Conservation (phyloP, 331 rosid species). For the Arachis monticola region DNA sequence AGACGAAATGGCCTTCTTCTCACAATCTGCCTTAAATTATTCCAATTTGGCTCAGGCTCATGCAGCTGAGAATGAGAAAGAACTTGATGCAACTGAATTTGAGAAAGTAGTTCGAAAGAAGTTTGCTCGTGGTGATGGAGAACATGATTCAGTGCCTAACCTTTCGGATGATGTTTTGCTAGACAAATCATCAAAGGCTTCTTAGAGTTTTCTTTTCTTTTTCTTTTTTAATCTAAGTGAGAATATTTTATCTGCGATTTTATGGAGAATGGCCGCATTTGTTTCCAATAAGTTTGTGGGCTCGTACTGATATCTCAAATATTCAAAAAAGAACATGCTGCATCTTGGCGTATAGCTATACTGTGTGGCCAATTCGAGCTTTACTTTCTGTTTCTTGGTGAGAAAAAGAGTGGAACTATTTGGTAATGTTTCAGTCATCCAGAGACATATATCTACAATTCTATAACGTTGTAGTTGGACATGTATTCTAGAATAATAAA, state of each 20-base stretch:
- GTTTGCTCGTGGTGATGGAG: slow-evolving; percentile 65
- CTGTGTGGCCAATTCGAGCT: slow-evolving; percentile 41
- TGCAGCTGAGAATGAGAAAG: slow-evolving; percentile 81
- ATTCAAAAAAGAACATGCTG: slow-evolving; percentile 38
- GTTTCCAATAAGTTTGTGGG: slow-evolving; percentile 57
- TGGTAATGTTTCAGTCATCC: slow-evolving; percentile 37
- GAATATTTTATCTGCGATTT: too few relatives aligned
- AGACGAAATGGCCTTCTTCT: slow-evolving; percentile 84
- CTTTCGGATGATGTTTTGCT: slow-evolving; percentile 57
- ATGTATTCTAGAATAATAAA: slow-evolving; percentile 46
- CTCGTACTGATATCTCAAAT: slow-evolving; percentile 43
- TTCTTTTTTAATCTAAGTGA: neutral
- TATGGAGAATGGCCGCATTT: too few relatives aligned
- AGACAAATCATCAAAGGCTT: slow-evolving; percentile 61
- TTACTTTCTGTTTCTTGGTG: slow-evolving; percentile 39
- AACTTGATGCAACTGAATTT: slow-evolving; percentile 65
- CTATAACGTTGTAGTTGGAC: slow-evolving; percentile 36
- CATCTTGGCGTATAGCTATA: slow-evolving; percentile 38
- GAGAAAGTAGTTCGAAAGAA: slow-evolving; percentile 80
- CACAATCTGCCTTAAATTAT: slow-evolving; percentile 81
- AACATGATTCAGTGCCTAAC: slow-evolving; percentile 57
- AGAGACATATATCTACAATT: slow-evolving; percentile 36
- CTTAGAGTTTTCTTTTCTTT: slow-evolving; percentile 39
- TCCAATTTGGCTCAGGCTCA: slow-evolving; percentile 88
- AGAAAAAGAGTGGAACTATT: slow-evolving; percentile 41